Base-by-base conservation (phyloP, 352 stramenopile species). In the Phytophthora citrophthora region DNA sequence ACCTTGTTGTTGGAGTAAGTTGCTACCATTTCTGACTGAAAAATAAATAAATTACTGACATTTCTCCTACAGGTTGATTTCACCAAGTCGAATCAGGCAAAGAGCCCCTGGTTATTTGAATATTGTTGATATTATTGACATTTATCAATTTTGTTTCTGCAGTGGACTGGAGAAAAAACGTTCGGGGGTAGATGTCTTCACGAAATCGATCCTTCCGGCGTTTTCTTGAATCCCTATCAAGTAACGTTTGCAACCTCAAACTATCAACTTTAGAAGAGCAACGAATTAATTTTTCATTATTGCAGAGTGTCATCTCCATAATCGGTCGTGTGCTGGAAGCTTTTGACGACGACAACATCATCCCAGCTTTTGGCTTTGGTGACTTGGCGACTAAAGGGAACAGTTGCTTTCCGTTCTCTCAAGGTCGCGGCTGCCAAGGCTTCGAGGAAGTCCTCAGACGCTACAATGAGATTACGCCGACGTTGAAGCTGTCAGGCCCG, bases 311-410 rank as follows among this genome's bases (percentile, higher is more conserved):
- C 3, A 90, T 92, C 41, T 83, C 70, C 9, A 66, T 90, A 40
- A 83, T 93, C n/a, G 85, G 83, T 2, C 74, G 70, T 7, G 79
- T 85, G 23, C 49, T 94, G 8, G 76, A 90, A 68, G 68, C 77
- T 16, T 94, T 94, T 38, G 86, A 93, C 65, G 86, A 94, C 49
- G 86, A 94, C 71, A 90, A 90, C 54, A 77, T 94, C 47, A 94
- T 94, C 52, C 83, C 86, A 15, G 75, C 77, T 12, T 91, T 76
- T 50, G 83, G 79, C 1, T 94, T 94, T 51, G 85, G 83, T 3
- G 85, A 94, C 47, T 40, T 78, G 39, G 66, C 34, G 0, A 92
- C 81, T 1, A 80, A 84, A 26, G 76, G 74, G 24, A 66, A 81
- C 32, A 66, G 52, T 27, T 90, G 78, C 46, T 89, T 89, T 55